Evolutionary conservation across 2,329 filamentous ascomycete genomes (phyloP).

Genomic region (Paecilomyces dactylethromorphus): DNA sequence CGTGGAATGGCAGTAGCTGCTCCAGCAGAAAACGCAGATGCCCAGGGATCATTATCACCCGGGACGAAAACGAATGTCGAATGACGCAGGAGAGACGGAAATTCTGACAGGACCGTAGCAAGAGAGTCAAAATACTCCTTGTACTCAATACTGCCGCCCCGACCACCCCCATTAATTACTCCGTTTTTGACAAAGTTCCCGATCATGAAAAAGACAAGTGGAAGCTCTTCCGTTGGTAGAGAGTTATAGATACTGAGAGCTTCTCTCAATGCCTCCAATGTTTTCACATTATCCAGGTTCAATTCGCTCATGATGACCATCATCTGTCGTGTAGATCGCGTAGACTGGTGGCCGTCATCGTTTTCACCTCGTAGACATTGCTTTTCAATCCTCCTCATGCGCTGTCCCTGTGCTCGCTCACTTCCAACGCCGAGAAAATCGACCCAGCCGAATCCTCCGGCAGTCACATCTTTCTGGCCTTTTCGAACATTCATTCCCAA

Average conservation of each 20-base stretch:
- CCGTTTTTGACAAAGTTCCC: slow-evolving; percentile 70
- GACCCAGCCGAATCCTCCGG: slow-evolving; percentile 90
- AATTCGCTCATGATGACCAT: slow-evolving; percentile 79
- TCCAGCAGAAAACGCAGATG: slow-evolving; percentile 63
- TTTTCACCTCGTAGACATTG: slow-evolving; percentile 49
- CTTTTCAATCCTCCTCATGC: slow-evolving; percentile 75
- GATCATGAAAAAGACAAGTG: slow-evolving; percentile 73
- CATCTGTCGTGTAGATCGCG: slow-evolving; percentile 38
- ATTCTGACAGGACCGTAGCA: slow-evolving; percentile 75
- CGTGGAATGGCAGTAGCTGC: slow-evolving; percentile 41
- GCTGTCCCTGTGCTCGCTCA: slow-evolving; percentile 71
- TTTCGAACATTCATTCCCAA: slow-evolving; percentile 59
- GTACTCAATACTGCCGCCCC: slow-evolving; percentile 83
- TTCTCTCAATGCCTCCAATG: slow-evolving; percentile 71
- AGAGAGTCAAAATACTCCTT: slow-evolving; percentile 93
- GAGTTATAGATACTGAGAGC: slow-evolving; percentile 68
- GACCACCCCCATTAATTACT: slow-evolving; percentile 58
- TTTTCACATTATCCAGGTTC: slow-evolving; percentile 77
- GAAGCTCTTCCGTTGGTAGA: slow-evolving; percentile 57
- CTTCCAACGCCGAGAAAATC: slow-evolving; percentile 91
- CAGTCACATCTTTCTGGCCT: slow-evolving; percentile 40
- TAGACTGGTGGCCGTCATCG: slow-evolving; percentile 21
- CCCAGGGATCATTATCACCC: slow-evolving; percentile 97
- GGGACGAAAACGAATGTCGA: slow-evolving; percentile 90
- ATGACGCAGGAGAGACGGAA: slow-evolving; percentile 68